phyloP scores from a whole-genome alignment of 2,329 filamentous ascomycete species.

The Whalleya microplaca region DNA sequence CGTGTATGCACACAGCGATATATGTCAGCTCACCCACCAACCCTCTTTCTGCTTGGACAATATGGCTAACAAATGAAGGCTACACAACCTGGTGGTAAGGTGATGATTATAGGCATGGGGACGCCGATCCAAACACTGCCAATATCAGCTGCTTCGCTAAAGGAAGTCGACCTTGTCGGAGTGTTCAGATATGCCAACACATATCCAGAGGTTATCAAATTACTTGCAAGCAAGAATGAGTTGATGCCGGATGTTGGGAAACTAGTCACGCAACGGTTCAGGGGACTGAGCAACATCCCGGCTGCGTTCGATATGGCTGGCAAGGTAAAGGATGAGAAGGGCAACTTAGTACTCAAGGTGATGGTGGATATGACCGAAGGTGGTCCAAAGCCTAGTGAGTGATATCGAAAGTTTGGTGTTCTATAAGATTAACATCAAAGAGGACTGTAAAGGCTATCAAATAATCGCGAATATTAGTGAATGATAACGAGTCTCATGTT shows the following conservation, averaged over 20 bases:
- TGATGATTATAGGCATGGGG: constrained; percentile 81
- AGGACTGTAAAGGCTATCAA: background rate
- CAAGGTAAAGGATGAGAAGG: constrained; percentile 69
- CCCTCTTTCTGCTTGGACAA: background rate
- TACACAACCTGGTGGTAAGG: constrained; percentile 69
- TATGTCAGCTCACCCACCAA: constrained; percentile 51
- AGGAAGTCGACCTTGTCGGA: constrained; percentile 78
- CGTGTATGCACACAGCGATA: constrained; percentile 74
- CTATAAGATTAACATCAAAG: background rate
- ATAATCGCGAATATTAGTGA: too few relatives aligned
- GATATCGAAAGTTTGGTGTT: background rate
- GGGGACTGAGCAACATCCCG: constrained; percentile 64
- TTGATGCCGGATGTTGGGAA: constrained; percentile 66
- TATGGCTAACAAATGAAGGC: constrained; percentile 39
- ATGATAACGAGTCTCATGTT: too few relatives aligned
- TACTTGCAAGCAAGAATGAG: constrained; percentile 52
- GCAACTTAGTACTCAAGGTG: constrained; percentile 76
- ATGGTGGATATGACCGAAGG: constrained; percentile 53
- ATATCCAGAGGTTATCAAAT: constrained; percentile 61
- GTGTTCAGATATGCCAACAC: constrained; percentile 80
- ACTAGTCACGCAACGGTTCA: constrained; percentile 72
- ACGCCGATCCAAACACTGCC: constrained; percentile 76
- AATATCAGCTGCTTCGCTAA: constrained; percentile 70
- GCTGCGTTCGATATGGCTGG: constrained; percentile 75
- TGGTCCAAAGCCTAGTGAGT: background rate